These are phyloP conservation scores for Actinomucor elegans DNA, from an alignment of 371 early-diverging fungal species.

Conservation along the genomic window DNA sequence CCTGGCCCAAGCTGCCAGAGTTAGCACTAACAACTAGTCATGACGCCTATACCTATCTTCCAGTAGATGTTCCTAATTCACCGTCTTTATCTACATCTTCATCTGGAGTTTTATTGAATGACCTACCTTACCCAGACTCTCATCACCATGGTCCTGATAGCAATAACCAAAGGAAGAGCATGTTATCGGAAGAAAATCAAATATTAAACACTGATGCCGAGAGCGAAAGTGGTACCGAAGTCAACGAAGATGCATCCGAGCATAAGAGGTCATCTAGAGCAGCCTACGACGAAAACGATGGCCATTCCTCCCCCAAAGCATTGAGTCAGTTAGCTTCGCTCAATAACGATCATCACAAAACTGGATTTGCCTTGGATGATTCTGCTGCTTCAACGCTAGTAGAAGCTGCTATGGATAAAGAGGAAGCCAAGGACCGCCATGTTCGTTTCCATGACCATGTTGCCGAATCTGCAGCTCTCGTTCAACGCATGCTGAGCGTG, in stretches of 20 bases:
- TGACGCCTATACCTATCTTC: background rate
- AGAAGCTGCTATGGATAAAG: conserved; percentile 46
- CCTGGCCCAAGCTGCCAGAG: conserved; percentile 14
- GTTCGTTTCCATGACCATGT: conserved; percentile 49
- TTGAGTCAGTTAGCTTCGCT: background rate
- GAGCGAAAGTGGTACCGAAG: background rate
- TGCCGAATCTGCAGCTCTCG: conserved; percentile 43
- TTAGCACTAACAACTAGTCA: conserved; percentile 9
- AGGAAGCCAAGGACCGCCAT: conserved; percentile 45
- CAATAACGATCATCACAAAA: conserved; percentile 6
- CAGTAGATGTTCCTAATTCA: background rate
- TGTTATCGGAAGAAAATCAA: background rate
- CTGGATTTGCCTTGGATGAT: background rate
- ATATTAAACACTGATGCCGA: background rate
- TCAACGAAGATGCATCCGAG: background rate
- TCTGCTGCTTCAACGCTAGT: conserved; percentile 31
- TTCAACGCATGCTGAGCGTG: conserved; percentile 38
- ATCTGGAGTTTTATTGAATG: background rate
- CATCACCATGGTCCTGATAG: background rate
- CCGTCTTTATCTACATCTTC: background rate
- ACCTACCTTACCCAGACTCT: background rate
- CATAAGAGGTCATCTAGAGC: background rate
- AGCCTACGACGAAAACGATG: background rate
- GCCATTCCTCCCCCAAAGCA: background rate
- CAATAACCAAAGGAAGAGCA: background rate